These are phyloP conservation scores for Neostapfia colusana DNA, from an alignment of 176 grass and related monocot species.

Conservation along the genomic window DNA sequence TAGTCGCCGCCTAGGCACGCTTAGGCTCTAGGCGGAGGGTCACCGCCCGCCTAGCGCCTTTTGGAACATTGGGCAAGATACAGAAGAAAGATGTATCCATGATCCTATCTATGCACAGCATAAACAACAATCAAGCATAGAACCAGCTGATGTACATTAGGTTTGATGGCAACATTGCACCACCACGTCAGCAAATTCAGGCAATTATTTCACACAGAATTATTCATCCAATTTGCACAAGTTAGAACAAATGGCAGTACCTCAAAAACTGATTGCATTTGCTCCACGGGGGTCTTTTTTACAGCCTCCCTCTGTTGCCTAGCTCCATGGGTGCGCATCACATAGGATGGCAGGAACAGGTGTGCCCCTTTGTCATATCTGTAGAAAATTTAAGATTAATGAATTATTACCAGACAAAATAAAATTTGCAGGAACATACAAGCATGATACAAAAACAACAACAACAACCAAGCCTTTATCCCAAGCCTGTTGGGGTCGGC, in stretches of 20 bases:
- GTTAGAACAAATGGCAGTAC: conserved; percentile 39
- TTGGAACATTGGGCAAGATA: neutral
- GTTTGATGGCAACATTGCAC: neutral
- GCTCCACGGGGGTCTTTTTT: conserved; percentile 67
- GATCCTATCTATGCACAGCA: neutral
- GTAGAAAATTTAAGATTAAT: conserved; percentile 32
- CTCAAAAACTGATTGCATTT: conserved; percentile 74
- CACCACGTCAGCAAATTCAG: conserved; percentile 1
- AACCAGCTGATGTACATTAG: neutral
- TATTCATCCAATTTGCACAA: conserved; percentile 22
- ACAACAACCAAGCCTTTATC: too few relatives aligned
- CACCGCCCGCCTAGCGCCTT: too few relatives aligned
- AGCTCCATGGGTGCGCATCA: conserved; percentile 91
- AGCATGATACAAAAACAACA: neutral
- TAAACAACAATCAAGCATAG: conserved; percentile 25
- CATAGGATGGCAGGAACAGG: conserved; percentile 85
- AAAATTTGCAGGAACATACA: neutral
- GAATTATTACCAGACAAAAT: conserved; percentile 23
- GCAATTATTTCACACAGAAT: conserved; percentile 9
- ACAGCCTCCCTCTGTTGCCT: conserved; percentile 80
- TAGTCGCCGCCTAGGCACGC: too few relatives aligned
- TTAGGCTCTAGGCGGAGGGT: too few relatives aligned
- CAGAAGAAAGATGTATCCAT: neutral
- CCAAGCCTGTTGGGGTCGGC: too few relatives aligned
- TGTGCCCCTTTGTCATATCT: conserved; percentile 93